A percentile compares a stretch with the other conserved stretches of the same genome.
Conservation (phyloP, 2,329 filamentous ascomycete genomes). For the Monosporascus cannonballus region DNA sequence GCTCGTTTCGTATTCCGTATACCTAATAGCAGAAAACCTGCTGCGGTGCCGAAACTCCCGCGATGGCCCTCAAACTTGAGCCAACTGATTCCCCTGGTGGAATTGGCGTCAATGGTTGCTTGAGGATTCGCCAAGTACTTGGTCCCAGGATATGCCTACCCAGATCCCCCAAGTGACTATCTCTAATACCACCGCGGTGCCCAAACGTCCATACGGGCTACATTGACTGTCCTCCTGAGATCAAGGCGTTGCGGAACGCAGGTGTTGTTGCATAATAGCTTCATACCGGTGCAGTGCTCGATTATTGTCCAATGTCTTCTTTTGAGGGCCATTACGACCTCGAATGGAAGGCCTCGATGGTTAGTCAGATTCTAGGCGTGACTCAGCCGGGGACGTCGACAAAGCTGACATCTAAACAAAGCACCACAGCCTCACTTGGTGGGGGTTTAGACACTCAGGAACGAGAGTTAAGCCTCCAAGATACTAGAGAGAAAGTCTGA, state of each 20-base stretch:
- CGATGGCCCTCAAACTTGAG: not conserved
- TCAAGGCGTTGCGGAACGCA: too few species aligned
- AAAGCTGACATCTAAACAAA: not conserved
- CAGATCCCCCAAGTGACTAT: not conserved
- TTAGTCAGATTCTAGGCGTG: not conserved
- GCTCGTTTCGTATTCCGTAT: not conserved
- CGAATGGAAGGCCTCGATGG: not conserved
- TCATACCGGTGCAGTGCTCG: too few species aligned
- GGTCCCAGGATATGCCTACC: not conserved
- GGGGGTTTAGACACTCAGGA: too few species aligned
- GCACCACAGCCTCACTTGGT: not conserved
- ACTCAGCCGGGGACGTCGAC: not conserved
- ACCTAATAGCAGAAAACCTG: not conserved
- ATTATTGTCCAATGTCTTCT: too few species aligned
- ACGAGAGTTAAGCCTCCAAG: too few species aligned
- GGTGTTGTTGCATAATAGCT: too few species aligned
- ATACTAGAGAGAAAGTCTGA: too few species aligned
- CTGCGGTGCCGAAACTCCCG: not conserved
- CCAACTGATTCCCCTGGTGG: not conserved
- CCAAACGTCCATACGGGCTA: not conserved
- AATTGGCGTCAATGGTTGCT: not conserved
- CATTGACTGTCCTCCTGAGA: too few species aligned
- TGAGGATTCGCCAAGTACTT: not conserved
- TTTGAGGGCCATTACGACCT: too few species aligned
- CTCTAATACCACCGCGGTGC: not conserved